Evolutionary conservation across 768 basidiomycete species (phyloP).

Genomic region (Tulasnella sp.): DNA sequence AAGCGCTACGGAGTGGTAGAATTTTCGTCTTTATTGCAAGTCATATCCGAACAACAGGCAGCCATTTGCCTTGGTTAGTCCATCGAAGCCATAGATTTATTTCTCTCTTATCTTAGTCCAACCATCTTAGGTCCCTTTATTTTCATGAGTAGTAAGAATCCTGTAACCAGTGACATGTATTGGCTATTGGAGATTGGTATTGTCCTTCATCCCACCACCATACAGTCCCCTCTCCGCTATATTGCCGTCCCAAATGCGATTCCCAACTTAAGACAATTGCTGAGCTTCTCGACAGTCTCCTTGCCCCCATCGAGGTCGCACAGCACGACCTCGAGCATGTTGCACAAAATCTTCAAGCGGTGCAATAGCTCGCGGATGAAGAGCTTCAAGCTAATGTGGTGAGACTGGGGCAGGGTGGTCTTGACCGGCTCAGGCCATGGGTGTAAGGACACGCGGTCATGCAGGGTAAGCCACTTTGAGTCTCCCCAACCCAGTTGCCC

Average conservation of each 20-base stretch:
- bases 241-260: slow-evolving; percentile 20
- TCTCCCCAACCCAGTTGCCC: not conserved
- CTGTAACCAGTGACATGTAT: too few relatives aligned
- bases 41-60: too few relatives aligned
- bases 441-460: not conserved
- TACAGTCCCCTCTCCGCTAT: slow-evolving; percentile 27
- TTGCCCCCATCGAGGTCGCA: slow-evolving; percentile 78
- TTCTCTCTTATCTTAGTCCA: too few relatives aligned
- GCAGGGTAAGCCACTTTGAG: not conserved
- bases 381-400: slow-evolving; percentile 20
- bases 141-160: too few relatives aligned
- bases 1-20: slow-evolving; percentile 58
- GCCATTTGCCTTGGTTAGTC: too few relatives aligned
- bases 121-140: too few relatives aligned
- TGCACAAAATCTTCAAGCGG: slow-evolving; percentile 78
- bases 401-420: not conserved
- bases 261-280: slow-evolving; percentile 13
- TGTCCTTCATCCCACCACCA: slow-evolving; percentile 26
- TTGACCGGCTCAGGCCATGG: not conserved
- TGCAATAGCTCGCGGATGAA: slow-evolving; percentile 88
- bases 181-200: not conserved
- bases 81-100: too few relatives aligned
- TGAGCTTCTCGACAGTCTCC: slow-evolving; percentile 25
- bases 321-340: slow-evolving; percentile 78
- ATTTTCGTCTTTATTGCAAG: not conserved